These are phyloP conservation scores for Gossypium bickii DNA, from an alignment of 345 rosid species.

Conservation along the genomic window DNA sequence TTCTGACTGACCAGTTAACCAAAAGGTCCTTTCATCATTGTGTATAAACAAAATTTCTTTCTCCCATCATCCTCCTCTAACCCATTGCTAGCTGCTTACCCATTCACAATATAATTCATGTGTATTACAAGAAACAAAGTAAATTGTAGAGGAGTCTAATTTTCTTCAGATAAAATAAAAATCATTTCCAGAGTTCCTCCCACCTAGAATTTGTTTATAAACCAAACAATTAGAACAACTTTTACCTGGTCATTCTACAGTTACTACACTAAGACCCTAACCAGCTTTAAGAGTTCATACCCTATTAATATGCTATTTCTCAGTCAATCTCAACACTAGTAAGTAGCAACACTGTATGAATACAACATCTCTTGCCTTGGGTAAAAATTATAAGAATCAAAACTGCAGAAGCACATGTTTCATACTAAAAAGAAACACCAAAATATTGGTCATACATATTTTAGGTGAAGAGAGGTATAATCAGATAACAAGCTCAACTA, in stretches of 20 bases:
- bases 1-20: background rate
- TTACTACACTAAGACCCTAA: background rate
- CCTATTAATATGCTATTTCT: background rate
- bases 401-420: background rate
- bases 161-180: background rate
- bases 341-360: background rate
- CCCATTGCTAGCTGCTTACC: background rate
- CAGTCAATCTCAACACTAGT: background rate
- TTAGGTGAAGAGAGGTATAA: background rate
- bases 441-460: background rate
- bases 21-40: background rate
- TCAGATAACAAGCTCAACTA: slow-evolving; percentile 1
- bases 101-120: background rate
- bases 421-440: background rate
- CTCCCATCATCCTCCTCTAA: background rate
- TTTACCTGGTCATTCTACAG: background rate
- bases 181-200: background rate
- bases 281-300: background rate
- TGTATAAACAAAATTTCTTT: background rate
- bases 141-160: too few relatives aligned
- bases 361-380: background rate
- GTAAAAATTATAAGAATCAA: background rate
- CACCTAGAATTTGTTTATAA: background rate
- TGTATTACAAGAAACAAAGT: too few relatives aligned
- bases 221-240: background rate